Conservation (phyloP, 116 monocot genomes). For the Papilionanthe hybrid region DNA sequence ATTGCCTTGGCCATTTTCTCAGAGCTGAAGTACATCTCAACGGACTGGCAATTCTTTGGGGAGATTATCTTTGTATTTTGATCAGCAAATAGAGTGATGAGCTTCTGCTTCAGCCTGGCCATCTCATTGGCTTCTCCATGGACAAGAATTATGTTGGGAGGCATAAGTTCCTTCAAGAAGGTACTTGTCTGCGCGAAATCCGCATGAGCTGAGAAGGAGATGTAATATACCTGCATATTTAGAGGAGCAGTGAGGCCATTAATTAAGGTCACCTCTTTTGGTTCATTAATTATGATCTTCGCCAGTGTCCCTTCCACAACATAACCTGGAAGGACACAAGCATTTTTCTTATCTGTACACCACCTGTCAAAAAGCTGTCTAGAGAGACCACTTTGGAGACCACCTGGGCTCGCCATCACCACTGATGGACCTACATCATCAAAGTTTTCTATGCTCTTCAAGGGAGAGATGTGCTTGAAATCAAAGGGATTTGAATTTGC, state of each 20-base stretch:
- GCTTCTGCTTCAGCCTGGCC: slow-evolving; percentile 87
- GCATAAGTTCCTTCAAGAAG: slow-evolving; percentile 87
- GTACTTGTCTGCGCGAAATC: slow-evolving; percentile 89
- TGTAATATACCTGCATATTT: slow-evolving; percentile 91
- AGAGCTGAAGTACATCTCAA: slow-evolving; percentile 87
- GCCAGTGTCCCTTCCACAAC: slow-evolving; percentile 92
- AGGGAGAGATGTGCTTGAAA: slow-evolving; percentile 83
- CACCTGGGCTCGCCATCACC: slow-evolving; percentile 94
- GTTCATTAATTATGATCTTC: slow-evolving; percentile 95
- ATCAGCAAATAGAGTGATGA: slow-evolving; percentile 56
- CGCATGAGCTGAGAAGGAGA: slow-evolving; percentile 96
- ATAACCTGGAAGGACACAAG: slow-evolving; percentile 94
- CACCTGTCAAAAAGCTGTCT: slow-evolving; percentile 95
- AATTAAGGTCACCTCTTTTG: slow-evolving; percentile 95
- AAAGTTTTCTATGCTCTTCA: slow-evolving; percentile 93
- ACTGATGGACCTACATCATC: slow-evolving; percentile 93
- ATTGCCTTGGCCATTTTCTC: slow-evolving; percentile 97
- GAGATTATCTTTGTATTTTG: slow-evolving; percentile 71
- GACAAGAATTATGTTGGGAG: slow-evolving; percentile 90
- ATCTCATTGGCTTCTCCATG: slow-evolving; percentile 98
- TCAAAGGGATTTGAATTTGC: slow-evolving; percentile 88
- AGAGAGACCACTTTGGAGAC: slow-evolving; percentile 92
- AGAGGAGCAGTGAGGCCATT: slow-evolving; percentile 91
- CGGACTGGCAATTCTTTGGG: slow-evolving; percentile 90
- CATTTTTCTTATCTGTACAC: slow-evolving; percentile 89